These are phyloP conservation scores for Rachicladosporium sp. DNA, from an alignment of 2,329 filamentous ascomycete species.

Conservation along the genomic window DNA sequence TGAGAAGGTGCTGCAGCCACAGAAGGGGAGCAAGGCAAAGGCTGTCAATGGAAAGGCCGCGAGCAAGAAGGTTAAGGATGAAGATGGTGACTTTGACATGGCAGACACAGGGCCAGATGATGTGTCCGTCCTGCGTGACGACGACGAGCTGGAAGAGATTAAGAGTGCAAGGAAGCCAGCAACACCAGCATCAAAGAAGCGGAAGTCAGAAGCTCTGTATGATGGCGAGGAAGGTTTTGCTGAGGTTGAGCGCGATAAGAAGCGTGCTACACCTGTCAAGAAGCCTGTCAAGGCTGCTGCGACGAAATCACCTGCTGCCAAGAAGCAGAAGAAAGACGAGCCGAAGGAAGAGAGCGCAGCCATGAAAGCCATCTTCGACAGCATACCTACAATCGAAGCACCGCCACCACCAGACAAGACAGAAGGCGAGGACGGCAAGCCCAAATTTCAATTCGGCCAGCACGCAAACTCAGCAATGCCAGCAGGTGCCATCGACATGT, in stretches of 20 bases:
- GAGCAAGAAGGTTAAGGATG: conserved; percentile 22
- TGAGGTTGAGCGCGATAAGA: conserved; percentile 28
- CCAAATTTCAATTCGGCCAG: conserved; percentile 67
- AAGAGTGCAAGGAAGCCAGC: conserved; percentile 26
- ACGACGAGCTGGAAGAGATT: conserved; percentile 26
- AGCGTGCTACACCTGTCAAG: conserved; percentile 23
- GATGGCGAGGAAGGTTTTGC: conserved; percentile 43
- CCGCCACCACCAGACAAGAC: conserved; percentile 66
- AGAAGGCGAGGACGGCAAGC: conserved; percentile 37
- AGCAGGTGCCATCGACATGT: conserved; percentile 49
- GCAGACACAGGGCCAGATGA: conserved; percentile 32
- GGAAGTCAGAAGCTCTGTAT: conserved; percentile 47
- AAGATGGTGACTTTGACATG: conserved; percentile 38
- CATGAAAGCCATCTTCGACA: conserved; percentile 76
- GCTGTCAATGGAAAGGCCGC: conserved; percentile 34
- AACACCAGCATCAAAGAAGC: conserved; percentile 34
- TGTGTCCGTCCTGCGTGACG: conserved; percentile 34
- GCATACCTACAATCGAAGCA: conserved; percentile 68
- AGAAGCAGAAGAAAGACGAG: conserved; percentile 51
- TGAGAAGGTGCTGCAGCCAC: conserved; percentile 50
- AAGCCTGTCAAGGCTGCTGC: conserved; percentile 20
- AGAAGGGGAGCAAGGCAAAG: conserved; percentile 13
- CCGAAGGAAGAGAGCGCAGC: conserved; percentile 54
- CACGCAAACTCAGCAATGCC: conserved; percentile 39
- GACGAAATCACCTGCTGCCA: conserved; percentile 30